A percentile compares a stretch with the other conserved stretches of the same genome.
phyloP scores from a whole-genome alignment of 768 basidiomycete species.

The Pholiota conissans region DNA sequence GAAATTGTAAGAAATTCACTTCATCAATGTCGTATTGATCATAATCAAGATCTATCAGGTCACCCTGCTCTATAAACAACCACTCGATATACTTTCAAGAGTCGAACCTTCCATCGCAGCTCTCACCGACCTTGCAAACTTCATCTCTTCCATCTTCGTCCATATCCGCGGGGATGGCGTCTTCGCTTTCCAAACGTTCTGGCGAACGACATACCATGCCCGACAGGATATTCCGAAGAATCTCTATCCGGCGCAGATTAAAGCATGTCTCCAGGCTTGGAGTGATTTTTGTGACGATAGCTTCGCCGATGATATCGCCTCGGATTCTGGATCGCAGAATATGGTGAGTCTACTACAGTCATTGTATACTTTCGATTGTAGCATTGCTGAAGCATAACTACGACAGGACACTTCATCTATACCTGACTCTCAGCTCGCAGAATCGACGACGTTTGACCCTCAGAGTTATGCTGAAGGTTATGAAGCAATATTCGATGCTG shows the following conservation, averaged over 20 bases:
- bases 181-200: constrained; percentile 54
- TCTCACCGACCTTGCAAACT: constrained; percentile 40
- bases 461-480: constrained; percentile 1
- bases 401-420: constrained; percentile 20
- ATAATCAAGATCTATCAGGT: constrained; percentile 22
- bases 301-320: constrained; percentile 43
- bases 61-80: constrained; percentile 41
- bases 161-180: constrained; percentile 51
- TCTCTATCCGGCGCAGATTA: constrained; percentile 42
- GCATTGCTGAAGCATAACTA: not conserved
- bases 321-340: constrained; percentile 34
- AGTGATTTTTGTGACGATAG: constrained; percentile 49
- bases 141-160: constrained; percentile 52
- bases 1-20: constrained; percentile 38
- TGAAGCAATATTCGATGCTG: not conserved
- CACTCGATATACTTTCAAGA: constrained; percentile 38
- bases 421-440: constrained; percentile 30
- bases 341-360: constrained; percentile 26
- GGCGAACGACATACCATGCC: constrained; percentile 56
- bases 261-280: constrained; percentile 44
- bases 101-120: constrained; percentile 39
- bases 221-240: constrained; percentile 32
- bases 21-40: not conserved
- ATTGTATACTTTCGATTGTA: not conserved
- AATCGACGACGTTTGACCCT: not conserved